A percentile compares a stretch with the other conserved stretches of the same genome.
Evolutionary conservation across 495 filamentous ascomycete genomes (phyloP).

Genomic region (Aspergillus ostianus): DNA sequence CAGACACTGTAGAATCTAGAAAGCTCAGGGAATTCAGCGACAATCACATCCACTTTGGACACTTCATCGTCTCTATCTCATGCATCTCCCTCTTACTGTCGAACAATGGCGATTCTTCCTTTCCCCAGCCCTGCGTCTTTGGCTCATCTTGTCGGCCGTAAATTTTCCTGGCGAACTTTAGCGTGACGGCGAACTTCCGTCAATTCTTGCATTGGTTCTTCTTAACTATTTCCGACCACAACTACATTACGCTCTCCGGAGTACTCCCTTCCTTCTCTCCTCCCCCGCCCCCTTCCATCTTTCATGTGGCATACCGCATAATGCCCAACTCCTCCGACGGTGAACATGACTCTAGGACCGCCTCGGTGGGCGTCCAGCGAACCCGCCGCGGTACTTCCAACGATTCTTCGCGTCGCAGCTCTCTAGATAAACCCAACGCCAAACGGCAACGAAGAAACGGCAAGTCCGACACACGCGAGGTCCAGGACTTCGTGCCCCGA

Average conservation of each 20-base stretch:
- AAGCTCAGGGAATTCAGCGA: too few relatives aligned
- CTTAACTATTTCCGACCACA: too few relatives aligned
- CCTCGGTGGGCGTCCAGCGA: conserved; percentile 34
- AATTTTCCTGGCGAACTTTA: conserved; percentile 17
- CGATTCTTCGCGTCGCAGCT: conserved; percentile 24
- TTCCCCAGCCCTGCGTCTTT: conserved; percentile 5
- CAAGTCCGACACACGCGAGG: conserved; percentile 12
- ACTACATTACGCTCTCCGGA: too few relatives aligned
- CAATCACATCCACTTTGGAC: too few relatives aligned
- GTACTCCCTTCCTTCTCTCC: neutral
- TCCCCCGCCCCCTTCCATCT: neutral
- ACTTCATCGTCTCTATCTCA: too few relatives aligned
- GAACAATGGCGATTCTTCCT: neutral
- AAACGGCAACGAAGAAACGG: conserved; percentile 32
- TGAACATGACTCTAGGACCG: conserved; percentile 45
- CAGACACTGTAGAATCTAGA: neutral
- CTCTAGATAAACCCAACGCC: conserved; percentile 21
- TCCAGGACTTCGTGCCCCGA: conserved; percentile 38
- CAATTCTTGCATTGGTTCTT: neutral
- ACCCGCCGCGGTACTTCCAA: conserved; percentile 20
- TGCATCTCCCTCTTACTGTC: too few relatives aligned
- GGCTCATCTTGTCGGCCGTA: conserved; percentile 25
- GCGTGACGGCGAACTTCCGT: neutral
- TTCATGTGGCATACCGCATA: conserved; percentile 21
- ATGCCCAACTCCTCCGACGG: conserved; percentile 37